phyloP scores from a whole-genome alignment of 2,329 filamentous ascomycete genomes.

The Penicillium sp. region DNA sequence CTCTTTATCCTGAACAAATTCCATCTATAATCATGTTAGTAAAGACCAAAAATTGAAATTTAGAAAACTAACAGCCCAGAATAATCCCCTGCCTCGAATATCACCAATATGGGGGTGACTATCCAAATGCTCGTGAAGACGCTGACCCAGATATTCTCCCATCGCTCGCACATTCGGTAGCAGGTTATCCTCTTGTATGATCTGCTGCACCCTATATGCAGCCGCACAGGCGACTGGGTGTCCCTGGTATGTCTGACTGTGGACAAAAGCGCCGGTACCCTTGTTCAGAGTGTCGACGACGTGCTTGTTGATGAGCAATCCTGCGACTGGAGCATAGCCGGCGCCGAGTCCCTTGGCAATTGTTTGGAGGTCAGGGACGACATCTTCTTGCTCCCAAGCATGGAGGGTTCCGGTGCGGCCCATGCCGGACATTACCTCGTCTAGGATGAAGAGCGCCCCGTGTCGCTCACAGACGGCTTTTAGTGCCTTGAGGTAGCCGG shows the following conservation, averaged over 20 bases:
- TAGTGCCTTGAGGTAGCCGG: slow-evolving; percentile 57
- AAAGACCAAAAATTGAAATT: not conserved
- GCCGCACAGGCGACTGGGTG: slow-evolving; percentile 53
- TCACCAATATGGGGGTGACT: slow-evolving; percentile 51
- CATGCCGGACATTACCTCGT: slow-evolving; percentile 57
- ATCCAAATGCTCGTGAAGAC: slow-evolving; percentile 45
- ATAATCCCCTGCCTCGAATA: slow-evolving; percentile 55
- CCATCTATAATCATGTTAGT: slow-evolving; percentile 41
- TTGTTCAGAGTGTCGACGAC: slow-evolving; percentile 48
- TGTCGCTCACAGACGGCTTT: slow-evolving; percentile 55
- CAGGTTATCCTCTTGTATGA: slow-evolving; percentile 51
- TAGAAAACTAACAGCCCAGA: slow-evolving; percentile 51
- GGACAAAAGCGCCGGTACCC: slow-evolving; percentile 48
- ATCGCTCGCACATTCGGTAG: slow-evolving; percentile 42
- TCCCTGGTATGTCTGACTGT: slow-evolving; percentile 59
- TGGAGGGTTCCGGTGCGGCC: slow-evolving; percentile 55
- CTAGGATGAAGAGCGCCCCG: slow-evolving; percentile 50
- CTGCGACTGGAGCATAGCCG: slow-evolving; percentile 55
- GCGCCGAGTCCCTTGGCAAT: slow-evolving; percentile 58
- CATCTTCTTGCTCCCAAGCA: slow-evolving; percentile 55
- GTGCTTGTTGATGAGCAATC: slow-evolving; percentile 48
- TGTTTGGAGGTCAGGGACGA: slow-evolving; percentile 56
- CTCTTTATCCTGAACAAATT: slow-evolving; percentile 53
- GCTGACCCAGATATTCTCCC: slow-evolving; percentile 31
- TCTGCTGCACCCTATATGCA: slow-evolving; percentile 52